phyloP scores from a whole-genome alignment of 306 rosid genomes.

The Pterocarpus macrocarpus region DNA sequence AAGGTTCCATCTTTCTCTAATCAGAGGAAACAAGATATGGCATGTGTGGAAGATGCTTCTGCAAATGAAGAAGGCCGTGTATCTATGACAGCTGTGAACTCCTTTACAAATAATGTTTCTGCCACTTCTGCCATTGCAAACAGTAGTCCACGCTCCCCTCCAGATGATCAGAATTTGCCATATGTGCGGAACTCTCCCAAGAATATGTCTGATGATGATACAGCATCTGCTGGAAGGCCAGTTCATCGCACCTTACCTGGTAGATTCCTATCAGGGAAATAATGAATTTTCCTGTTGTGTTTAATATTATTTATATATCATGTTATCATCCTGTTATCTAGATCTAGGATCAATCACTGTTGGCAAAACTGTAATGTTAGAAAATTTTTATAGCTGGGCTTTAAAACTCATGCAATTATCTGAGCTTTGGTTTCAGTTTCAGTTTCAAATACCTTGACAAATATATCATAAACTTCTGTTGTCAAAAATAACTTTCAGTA shows the following conservation, averaged over 20 bases:
- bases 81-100: slow-evolving; percentile 62
- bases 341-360: slow-evolving; percentile 8
- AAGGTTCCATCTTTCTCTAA: slow-evolving; percentile 70
- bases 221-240: slow-evolving; percentile 75
- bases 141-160: slow-evolving; percentile 73
- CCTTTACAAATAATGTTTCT: slow-evolving; percentile 62
- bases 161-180: slow-evolving; percentile 72
- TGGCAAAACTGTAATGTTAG: slow-evolving; percentile 18
- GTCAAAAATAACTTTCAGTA: background rate
- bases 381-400: slow-evolving; percentile 1
- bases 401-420: slow-evolving; percentile 16
- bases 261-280: slow-evolving; percentile 53
- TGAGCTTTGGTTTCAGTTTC: background rate
- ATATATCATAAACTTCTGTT: slow-evolving; percentile 3
- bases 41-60: slow-evolving; percentile 59
- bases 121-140: slow-evolving; percentile 68
- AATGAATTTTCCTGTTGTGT: slow-evolving; percentile 15
- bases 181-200: slow-evolving; percentile 73
- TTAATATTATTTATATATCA: slow-evolving; percentile 8
- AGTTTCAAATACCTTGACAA: slow-evolving; percentile 28
- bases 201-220: slow-evolving; percentile 85
- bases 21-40: slow-evolving; percentile 68
- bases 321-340: slow-evolving; percentile 4
- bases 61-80: slow-evolving; percentile 69
- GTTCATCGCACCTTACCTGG: slow-evolving; percentile 95